Base-by-base conservation (phyloP, 106 monocot genomes). In the Dendrobium nobile region DNA sequence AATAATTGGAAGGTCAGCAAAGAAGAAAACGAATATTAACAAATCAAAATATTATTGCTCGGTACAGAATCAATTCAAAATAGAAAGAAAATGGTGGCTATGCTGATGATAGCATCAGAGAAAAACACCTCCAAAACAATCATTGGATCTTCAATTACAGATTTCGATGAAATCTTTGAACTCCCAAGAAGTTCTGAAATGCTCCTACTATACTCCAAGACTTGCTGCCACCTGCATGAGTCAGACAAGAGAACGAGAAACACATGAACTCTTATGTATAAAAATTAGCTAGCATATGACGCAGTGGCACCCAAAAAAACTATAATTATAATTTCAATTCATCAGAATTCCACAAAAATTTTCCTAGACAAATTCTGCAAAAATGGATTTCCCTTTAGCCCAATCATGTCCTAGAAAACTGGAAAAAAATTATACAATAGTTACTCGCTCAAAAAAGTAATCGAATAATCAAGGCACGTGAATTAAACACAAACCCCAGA, bases 131-230 rank as follows among this genome's bases (percentile, higher is more conserved):
- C 54, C 5, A 96, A 61, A 84, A 93, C 79, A 47, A 81, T 81
- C 58, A 72, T 85, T 56, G 93, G 84, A 65, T 93, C 91, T 82
- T 91, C 89, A 67, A 93, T 93, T 58, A 91, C 79, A 7, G 82
- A 33, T 28, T 45, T 24, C 58, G 85, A 78, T 61, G 75, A 42
- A 81, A 43, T 54, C 7, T 41, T 84, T 37, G 80, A 68, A 24
- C 44, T 40, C 59, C 91, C 89, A 82, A 96, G 89, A 68, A 96
- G 89, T 42, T 79, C 76, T 13, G 79, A 89, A 75, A 96, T 93
- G 26, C 84, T 86, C 54, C 84, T 84, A 81, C 91, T 93, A 79
- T 93, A 96, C 78, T 96, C 93, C 75, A 90, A 79, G 77, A 91
- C 88, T 85, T 96, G 73, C 41, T 91, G 86, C 91, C 89, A 88